Base-by-base conservation (phyloP, 306 rosid genomes). In the Dalbergia cultrata region DNA sequence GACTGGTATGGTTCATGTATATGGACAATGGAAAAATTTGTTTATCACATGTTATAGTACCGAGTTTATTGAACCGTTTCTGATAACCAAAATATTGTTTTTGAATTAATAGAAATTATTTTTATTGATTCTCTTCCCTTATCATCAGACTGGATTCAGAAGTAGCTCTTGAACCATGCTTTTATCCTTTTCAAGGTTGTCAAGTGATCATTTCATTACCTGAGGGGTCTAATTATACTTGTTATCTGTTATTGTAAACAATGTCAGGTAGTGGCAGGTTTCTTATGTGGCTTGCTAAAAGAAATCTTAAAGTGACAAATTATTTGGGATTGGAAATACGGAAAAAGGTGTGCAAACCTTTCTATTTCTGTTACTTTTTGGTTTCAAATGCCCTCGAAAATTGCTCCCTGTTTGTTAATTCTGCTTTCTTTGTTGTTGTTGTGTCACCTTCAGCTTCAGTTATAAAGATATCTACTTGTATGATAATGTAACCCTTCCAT, bases 311-410 rank as follows among this genome's bases (percentile, higher is more conserved):
- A 82, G 76, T 71, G 67, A 84, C 86, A 88, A 92, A 95, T 78
- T 89, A 86, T 86, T 81, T 95, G 97, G 98, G 98, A 43, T 82
- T 92, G 65, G 98, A 95, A 79, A 95, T 92, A 82, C 87, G 97
- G 64, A 76, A 87, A 69, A 95, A 89, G 89, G 97, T 91, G 85
- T 22, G 86, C 73, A 70, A 76, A 35, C 63, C 1, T 7, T 43
- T 41, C 74, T 61, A 49, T 63, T 69, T 70, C 41, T 49, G 4
- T 14, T 47, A 8, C 57, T 69, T 85, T 21, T 77, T 81, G 8
- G 60, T 76, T 62, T 85, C 16, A 50, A 83, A 61, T 26, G 18
- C 67, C 70, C 72, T 77, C 26, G 71, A 70, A 64, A 57, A 35
- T 77, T 84, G 8, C 34, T 75, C 45, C 72, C 75, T 45, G 78